phyloP scores from a whole-genome alignment of 2,329 filamentous ascomycete species.

The Exophiala sideris region DNA sequence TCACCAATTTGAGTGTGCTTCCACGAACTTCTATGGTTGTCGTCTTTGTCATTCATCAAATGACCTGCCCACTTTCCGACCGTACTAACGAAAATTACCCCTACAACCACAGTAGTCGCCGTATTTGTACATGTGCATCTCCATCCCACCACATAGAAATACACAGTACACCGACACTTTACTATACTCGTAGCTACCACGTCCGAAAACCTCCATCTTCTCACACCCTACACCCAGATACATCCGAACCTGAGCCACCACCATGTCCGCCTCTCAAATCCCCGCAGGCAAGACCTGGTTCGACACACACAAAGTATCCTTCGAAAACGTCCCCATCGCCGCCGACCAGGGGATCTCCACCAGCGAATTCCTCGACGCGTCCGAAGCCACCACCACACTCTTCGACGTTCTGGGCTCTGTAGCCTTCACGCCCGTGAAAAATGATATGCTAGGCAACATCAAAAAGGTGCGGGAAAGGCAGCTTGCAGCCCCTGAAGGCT shows the following conservation, averaged over 20 bases:
- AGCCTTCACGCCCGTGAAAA: conserved; percentile 88
- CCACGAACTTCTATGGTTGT: too few species aligned
- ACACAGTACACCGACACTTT: too few species aligned
- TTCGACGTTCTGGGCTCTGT: conserved; percentile 68
- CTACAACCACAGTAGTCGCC: too few species aligned
- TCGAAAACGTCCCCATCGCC: conserved; percentile 76
- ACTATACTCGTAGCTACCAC: too few species aligned
- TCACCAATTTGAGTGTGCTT: too few species aligned
- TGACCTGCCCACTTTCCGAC: too few species aligned
- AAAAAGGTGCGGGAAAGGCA: conserved; percentile 91
- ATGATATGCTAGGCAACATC: conserved; percentile 85
- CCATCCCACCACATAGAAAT: too few species aligned
- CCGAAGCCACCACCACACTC: conserved; percentile 79
- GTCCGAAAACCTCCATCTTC: too few species aligned
- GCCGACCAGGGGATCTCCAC: conserved; percentile 75
- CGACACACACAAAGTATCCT: conserved; percentile 78
- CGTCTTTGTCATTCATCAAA: too few species aligned
- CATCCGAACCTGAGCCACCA: not conserved
- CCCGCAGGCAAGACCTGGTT: conserved; percentile 75
- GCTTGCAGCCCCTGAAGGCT: conserved; percentile 71
- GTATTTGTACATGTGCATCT: too few species aligned
- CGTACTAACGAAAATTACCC: too few species aligned
- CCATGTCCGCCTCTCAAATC: conserved; percentile 31
- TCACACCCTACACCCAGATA: too few species aligned
- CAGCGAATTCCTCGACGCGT: conserved; percentile 83